These are phyloP conservation scores for Candida quercuum DNA, from an alignment of 805 yeast genomes.

Conservation along the genomic window DNA sequence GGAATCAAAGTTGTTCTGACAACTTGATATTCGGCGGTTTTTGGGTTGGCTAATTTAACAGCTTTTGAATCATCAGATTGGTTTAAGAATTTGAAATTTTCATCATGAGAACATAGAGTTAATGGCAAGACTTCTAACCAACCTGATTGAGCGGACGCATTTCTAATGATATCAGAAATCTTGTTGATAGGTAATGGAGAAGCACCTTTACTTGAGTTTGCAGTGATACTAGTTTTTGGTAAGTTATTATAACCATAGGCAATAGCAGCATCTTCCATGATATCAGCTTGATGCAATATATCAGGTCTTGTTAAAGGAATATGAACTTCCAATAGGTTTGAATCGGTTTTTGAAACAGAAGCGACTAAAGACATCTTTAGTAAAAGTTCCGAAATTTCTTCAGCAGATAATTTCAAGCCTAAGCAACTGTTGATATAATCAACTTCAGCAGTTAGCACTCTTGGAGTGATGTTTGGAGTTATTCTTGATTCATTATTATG, in stretches of 20 bases:
- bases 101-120: slow-evolving; percentile 94
- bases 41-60: slow-evolving; percentile 92
- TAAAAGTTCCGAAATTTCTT: slow-evolving; percentile 63
- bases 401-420: slow-evolving; percentile 70
- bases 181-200: slow-evolving; percentile 88
- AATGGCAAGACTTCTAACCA: slow-evolving; percentile 95
- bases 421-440: slow-evolving; percentile 87
- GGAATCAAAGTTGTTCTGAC: slow-evolving; percentile 94
- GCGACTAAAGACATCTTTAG: slow-evolving; percentile 79
- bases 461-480: slow-evolving; percentile 67
- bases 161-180: slow-evolving; percentile 83
- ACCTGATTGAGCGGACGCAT: slow-evolving; percentile 89
- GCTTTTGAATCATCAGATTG: slow-evolving; percentile 71
- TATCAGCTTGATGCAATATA: slow-evolving; percentile 93
- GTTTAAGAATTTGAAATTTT: slow-evolving; percentile 85
- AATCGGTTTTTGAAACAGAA: slow-evolving; percentile 38
- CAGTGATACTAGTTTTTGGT: slow-evolving; percentile 69
- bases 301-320: slow-evolving; percentile 96
- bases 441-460: slow-evolving; percentile 68
- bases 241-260: slow-evolving; percentile 92
- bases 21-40: slow-evolving; percentile 94
- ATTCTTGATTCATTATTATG: slow-evolving; percentile 74
- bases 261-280: slow-evolving; percentile 97
- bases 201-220: slow-evolving; percentile 73
- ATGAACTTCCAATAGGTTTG: slow-evolving; percentile 37